Evolutionary conservation across 495 filamentous ascomycete species (phyloP).

Genomic region (Penicillium daleae): DNA sequence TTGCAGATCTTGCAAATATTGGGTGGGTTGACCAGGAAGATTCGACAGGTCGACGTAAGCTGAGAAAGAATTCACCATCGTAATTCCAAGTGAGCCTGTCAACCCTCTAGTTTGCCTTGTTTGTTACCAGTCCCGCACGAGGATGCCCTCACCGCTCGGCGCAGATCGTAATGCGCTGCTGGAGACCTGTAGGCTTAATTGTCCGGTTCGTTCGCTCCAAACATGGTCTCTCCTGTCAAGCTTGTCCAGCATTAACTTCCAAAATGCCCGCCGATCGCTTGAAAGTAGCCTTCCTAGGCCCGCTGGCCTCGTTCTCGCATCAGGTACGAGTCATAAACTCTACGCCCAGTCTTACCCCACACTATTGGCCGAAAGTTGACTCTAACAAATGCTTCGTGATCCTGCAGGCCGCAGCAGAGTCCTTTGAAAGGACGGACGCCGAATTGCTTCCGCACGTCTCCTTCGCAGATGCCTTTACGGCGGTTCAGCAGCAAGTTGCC

Average conservation of each 20-base stretch:
- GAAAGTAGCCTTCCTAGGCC: constrained; percentile 81
- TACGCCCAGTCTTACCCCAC: constrained; percentile 15
- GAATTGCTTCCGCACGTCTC: constrained; percentile 62
- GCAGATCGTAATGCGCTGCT: constrained; percentile 3
- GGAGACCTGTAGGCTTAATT: not conserved
- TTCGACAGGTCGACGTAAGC: too few relatives aligned
- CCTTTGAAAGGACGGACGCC: constrained; percentile 55
- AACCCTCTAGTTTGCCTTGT: constrained; percentile 37
- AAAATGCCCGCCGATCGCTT: constrained; percentile 29
- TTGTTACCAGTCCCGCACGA: constrained; percentile 26
- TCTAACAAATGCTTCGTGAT: constrained; percentile 14
- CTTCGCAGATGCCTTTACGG: constrained; percentile 73
- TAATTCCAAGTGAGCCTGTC: too few relatives aligned
- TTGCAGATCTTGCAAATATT: too few relatives aligned
- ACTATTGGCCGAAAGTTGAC: constrained; percentile 16
- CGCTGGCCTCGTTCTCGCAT: constrained; percentile 83
- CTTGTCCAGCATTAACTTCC: not conserved
- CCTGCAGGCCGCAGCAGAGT: constrained; percentile 65
- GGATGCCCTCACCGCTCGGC: constrained; percentile 31
- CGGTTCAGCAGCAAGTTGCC: constrained; percentile 66
- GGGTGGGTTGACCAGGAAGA: too few relatives aligned
- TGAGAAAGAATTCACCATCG: too few relatives aligned
- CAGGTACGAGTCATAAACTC: constrained; percentile 70
- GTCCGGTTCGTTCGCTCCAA: not conserved
- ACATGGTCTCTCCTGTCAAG: not conserved